A percentile compares a stretch with the other conserved stretches of the same genome.
Conservation (phyloP, 164 flowering plant species). For the Nelumbo lutea region DNA sequence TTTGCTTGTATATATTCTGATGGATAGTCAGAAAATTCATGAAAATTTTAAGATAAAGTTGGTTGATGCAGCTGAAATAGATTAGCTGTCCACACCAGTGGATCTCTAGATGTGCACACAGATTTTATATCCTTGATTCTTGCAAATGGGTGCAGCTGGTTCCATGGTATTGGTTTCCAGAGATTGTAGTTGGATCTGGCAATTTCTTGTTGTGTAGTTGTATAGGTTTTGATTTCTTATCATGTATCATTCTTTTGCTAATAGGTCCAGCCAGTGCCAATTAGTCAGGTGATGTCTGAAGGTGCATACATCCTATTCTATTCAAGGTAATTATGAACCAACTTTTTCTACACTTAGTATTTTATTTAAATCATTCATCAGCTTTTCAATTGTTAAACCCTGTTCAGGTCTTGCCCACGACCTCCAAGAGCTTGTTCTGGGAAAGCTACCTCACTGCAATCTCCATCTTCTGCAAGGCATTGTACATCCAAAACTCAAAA, state of each 20-base stretch:
- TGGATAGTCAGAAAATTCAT: neutral
- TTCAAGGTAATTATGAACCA: slow-evolving; percentile 45
- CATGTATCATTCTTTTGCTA: slow-evolving; percentile 3
- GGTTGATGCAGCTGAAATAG: neutral
- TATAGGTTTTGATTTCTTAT: neutral
- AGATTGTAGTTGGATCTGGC: neutral
- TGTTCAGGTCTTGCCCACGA: slow-evolving; percentile 61
- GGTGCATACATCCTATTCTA: slow-evolving; percentile 86
- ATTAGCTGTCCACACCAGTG: neutral
- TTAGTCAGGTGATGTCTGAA: slow-evolving; percentile 83
- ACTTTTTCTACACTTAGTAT: neutral
- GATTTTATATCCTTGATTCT: neutral
- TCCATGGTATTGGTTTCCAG: neutral
- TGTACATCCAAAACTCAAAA: slow-evolving; percentile 25
- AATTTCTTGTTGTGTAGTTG: neutral
- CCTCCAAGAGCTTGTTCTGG: slow-evolving; percentile 35
- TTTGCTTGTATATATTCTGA: neutral
- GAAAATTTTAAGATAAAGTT: neutral
- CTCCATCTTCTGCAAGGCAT: slow-evolving; percentile 23
- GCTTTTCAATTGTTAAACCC: slow-evolving; percentile 6
- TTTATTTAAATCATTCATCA: neutral
- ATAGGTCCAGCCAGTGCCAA: slow-evolving; percentile 70
- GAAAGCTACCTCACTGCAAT: slow-evolving; percentile 24
- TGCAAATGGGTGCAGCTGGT: neutral
- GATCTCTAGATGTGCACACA: neutral